Evolutionary conservation across 2,329 filamentous ascomycete genomes (phyloP).

Genomic region (Huntiella decipiens): DNA sequence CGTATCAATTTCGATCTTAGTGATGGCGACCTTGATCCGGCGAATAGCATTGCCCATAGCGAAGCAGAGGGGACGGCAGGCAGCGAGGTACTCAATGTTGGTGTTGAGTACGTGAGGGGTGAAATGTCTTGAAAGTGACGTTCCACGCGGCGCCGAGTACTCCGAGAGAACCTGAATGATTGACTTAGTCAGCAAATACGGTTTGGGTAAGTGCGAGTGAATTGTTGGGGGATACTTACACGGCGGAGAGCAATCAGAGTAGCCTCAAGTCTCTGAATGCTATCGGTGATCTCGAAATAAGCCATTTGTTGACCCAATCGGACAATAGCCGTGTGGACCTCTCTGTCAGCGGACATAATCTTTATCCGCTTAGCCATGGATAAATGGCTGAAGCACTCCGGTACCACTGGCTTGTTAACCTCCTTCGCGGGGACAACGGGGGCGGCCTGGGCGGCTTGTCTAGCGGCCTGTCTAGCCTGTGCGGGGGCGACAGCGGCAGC

Average conservation of each 20-base stretch:
- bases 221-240: conserved; percentile 25
- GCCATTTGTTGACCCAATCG: conserved; percentile 79
- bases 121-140: conserved; percentile 75
- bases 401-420: conserved; percentile 36
- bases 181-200: conserved; percentile 10
- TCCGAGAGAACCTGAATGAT: conserved; percentile 57
- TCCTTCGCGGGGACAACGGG: conserved; percentile 26
- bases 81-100: conserved; percentile 86
- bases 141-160: conserved; percentile 76
- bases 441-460: conserved; percentile 20
- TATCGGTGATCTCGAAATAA: conserved; percentile 73
- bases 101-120: conserved; percentile 80
- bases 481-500: conserved; percentile 11
- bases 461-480: conserved; percentile 17
- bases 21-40: conserved; percentile 82
- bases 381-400: conserved; percentile 65
- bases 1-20: conserved; percentile 71
- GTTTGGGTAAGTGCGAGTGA: neutral
- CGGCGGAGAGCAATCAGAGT: conserved; percentile 80
- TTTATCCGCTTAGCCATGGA: conserved; percentile 43
- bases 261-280: conserved; percentile 69
- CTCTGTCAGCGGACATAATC: conserved; percentile 42
- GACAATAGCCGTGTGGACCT: conserved; percentile 73
- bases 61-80: conserved; percentile 87
- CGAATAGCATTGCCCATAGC: conserved; percentile 95